Conservation (phyloP, 441 rosid genomes). For the Iberis amara region DNA sequence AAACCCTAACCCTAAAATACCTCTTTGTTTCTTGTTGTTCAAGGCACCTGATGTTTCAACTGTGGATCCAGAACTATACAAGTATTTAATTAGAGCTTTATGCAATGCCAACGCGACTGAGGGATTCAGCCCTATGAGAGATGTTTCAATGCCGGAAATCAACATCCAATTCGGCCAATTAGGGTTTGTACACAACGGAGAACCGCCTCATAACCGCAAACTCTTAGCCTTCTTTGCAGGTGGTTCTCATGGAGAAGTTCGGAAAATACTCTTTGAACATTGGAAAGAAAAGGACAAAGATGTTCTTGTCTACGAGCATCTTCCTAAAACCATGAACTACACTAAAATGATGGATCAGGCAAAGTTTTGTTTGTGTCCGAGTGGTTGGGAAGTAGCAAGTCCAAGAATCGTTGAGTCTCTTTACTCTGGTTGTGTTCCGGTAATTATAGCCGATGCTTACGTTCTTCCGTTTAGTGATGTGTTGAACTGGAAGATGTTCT, state of each 20-base stretch:
- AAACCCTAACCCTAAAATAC: neutral
- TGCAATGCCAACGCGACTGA: slow-evolving; percentile 84
- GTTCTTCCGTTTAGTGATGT: slow-evolving; percentile 71
- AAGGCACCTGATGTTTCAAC: slow-evolving; percentile 64
- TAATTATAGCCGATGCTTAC: slow-evolving; percentile 60
- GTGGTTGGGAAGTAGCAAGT: slow-evolving; percentile 82
- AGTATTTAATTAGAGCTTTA: slow-evolving; percentile 62
- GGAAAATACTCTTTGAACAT: slow-evolving; percentile 42
- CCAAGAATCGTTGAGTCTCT: slow-evolving; percentile 63
- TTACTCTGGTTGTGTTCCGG: slow-evolving; percentile 63
- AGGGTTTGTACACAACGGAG: slow-evolving; percentile 24
- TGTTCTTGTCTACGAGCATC: slow-evolving; percentile 44
- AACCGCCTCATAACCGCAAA: slow-evolving; percentile 35
- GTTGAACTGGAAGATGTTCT: slow-evolving; percentile 57
- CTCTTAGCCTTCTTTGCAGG: slow-evolving; percentile 73
- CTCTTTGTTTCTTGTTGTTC: neutral
- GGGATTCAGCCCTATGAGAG: slow-evolving; percentile 59
- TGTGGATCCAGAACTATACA: slow-evolving; percentile 48
- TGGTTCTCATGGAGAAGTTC: slow-evolving; percentile 50
- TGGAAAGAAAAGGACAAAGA: slow-evolving; percentile 57
- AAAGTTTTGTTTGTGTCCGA: slow-evolving; percentile 76
- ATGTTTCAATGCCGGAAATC: slow-evolving; percentile 69
- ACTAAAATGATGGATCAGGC: slow-evolving; percentile 44
- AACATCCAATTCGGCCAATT: slow-evolving; percentile 31
- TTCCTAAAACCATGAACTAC: slow-evolving; percentile 55